A percentile compares a stretch with the other conserved stretches of the same genome.
phyloP scores from a whole-genome alignment of 2,329 filamentous ascomycete genomes.

The Hypoxylon sp. region DNA sequence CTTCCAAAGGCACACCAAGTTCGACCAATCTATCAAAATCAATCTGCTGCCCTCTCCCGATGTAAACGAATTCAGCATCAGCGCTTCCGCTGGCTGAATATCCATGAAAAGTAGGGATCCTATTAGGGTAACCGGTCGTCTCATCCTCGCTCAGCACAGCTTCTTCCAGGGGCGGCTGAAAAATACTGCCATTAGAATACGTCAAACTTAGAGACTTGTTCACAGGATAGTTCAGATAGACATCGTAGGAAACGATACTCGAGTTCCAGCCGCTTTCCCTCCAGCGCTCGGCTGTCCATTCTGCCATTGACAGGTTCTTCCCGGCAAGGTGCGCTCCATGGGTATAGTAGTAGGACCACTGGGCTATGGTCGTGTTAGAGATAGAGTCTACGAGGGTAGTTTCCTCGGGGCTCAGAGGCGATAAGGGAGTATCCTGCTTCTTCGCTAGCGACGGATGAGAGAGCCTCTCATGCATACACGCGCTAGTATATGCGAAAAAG shows the following conservation, averaged over 20 bases:
- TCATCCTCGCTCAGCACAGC: conserved; percentile 80
- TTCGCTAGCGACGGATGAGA: conserved; percentile 33
- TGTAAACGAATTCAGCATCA: conserved; percentile 81
- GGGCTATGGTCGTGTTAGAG: conserved; percentile 51
- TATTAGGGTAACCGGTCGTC: conserved; percentile 77
- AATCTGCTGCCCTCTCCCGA: conserved; percentile 80
- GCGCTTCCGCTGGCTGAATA: conserved; percentile 86
- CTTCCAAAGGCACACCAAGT: conserved; percentile 77
- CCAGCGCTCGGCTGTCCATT: conserved; percentile 54
- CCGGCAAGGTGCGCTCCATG: conserved; percentile 54
- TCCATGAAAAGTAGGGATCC: conserved; percentile 85
- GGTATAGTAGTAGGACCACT: conserved; percentile 56
- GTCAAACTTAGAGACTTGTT: conserved; percentile 65
- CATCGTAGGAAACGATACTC: conserved; percentile 52
- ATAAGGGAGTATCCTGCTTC: conserved; percentile 44
- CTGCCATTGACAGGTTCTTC: conserved; percentile 51
- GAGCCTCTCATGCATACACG: conserved; percentile 46
- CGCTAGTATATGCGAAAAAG: conserved; percentile 38
- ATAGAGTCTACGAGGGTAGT: conserved; percentile 49
- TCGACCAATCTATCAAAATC: conserved; percentile 81
- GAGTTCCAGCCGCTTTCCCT: conserved; percentile 52
- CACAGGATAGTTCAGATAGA: conserved; percentile 65
- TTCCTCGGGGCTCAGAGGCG: conserved; percentile 49
- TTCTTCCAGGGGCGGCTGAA: conserved; percentile 78
- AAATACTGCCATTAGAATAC: conserved; percentile 63